Percentiles rank a stretch among this genome's conserved stretches.
Evolutionary conservation across 179 eudicot species (phyloP).

Genomic region (Beta lomatogona): DNA sequence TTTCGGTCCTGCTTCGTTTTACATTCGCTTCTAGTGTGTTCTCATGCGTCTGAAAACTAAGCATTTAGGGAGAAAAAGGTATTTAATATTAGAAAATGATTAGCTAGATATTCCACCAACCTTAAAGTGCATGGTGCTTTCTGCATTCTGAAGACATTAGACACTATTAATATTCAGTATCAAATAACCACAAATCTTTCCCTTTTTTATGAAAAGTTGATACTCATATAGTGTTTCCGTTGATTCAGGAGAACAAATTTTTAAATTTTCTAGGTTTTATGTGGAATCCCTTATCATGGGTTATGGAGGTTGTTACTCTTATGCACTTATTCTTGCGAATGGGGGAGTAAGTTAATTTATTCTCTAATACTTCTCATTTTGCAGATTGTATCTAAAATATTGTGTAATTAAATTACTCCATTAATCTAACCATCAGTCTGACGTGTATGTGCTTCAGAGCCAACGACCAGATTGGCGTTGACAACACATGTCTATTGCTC

Average conservation of each 20-base stretch:
- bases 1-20: too few species aligned
- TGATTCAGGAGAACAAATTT: slow-evolving; percentile 52
- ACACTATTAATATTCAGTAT: too few species aligned
- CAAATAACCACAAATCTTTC: background rate
- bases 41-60: too few species aligned
- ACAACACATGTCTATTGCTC: slow-evolving; percentile 53
- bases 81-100: too few species aligned
- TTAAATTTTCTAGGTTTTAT: slow-evolving; percentile 54
- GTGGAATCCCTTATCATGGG: slow-evolving; percentile 66
- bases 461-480: slow-evolving; percentile 76
- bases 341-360: slow-evolving; percentile 44
- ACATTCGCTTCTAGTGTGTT: too few species aligned
- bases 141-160: background rate
- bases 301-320: slow-evolving; percentile 57
- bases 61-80: too few species aligned
- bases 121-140: background rate
- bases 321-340: slow-evolving; percentile 54
- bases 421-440: slow-evolving; percentile 1
- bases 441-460: slow-evolving; percentile 39
- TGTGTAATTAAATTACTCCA: background rate
- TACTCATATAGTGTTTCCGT: background rate
- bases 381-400: background rate
- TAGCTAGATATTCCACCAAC: too few species aligned
- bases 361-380: background rate
- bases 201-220: background rate